Conservation (phyloP, 1,284 basidiomycete species). For the Cutaneotrichosporon curvatum region DNA sequence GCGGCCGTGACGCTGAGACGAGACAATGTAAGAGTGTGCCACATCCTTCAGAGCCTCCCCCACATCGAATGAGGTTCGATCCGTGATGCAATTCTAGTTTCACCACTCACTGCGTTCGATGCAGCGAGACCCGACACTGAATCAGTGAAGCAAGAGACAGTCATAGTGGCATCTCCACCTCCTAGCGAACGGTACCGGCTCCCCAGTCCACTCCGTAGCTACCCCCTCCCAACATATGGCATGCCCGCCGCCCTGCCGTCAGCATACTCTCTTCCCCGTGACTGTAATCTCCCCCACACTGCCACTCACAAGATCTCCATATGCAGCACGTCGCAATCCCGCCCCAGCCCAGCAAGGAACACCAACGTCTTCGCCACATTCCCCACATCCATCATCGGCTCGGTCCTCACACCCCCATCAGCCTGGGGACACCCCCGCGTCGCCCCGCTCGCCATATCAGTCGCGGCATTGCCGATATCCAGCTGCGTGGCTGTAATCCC, state of each 20-base stretch:
- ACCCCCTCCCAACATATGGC: not conserved
- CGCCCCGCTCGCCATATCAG: constrained; percentile 52
- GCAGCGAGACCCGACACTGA: too few species aligned
- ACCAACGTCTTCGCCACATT: constrained; percentile 66
- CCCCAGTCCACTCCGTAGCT: too few species aligned
- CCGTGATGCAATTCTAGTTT: too few species aligned
- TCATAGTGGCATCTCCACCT: too few species aligned
- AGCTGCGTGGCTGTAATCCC: constrained; percentile 71
- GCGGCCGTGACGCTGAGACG: too few species aligned
- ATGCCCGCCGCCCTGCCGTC: not conserved
- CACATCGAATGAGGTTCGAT: too few species aligned
- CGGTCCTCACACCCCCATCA: constrained; percentile 56
- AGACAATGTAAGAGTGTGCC: too few species aligned
- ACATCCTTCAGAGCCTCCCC: too few species aligned
- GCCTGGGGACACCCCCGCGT: constrained; percentile 57
- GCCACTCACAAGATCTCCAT: constrained; percentile 58
- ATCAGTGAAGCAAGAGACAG: too few species aligned
- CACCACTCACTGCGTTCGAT: too few species aligned
- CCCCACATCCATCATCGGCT: constrained; percentile 50
- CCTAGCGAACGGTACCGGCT: too few species aligned
- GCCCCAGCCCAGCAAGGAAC: constrained; percentile 61
- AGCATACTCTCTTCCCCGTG: not conserved
- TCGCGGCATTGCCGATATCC: constrained; percentile 70
- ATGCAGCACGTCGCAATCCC: constrained; percentile 59
- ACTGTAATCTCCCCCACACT: too few species aligned